Evolutionary conservation across 768 basidiomycete species (phyloP).

Genomic region (Collybia sordida): DNA sequence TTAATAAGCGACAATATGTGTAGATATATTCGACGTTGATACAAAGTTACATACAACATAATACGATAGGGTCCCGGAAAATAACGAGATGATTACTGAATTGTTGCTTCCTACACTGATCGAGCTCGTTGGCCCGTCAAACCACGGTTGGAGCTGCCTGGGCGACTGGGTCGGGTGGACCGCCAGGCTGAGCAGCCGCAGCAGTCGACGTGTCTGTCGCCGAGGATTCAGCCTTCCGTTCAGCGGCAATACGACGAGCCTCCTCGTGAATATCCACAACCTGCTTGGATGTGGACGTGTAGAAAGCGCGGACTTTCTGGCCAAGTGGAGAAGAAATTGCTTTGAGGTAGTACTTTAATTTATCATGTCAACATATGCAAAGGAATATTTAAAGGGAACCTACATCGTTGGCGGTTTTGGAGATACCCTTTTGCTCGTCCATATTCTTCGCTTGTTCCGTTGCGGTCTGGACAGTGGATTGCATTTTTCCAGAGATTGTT

Average conservation of each 20-base stretch:
- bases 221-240: slow-evolving; percentile 10
- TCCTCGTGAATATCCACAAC: slow-evolving; percentile 92
- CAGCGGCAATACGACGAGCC: slow-evolving; percentile 74
- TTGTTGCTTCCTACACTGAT: too few relatives aligned
- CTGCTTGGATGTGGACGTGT: slow-evolving; percentile 87
- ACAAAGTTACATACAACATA: too few relatives aligned
- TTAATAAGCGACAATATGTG: too few relatives aligned
- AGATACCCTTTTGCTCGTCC: slow-evolving; percentile 80
- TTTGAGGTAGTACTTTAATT: slow-evolving; percentile 68
- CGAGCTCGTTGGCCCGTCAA: too few relatives aligned
- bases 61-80: too few relatives aligned
- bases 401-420: slow-evolving; percentile 70
- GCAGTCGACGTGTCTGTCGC: background rate
- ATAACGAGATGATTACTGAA: too few relatives aligned
- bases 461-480: slow-evolving; percentile 61
- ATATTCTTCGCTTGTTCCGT: slow-evolving; percentile 68
- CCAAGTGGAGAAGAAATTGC: slow-evolving; percentile 78
- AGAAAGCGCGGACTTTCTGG: slow-evolving; percentile 75
- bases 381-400: slow-evolving; percentile 12
- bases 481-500: slow-evolving; percentile 76
- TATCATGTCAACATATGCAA: slow-evolving; percentile 4
- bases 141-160: background rate
- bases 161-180: background rate
- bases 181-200: background rate
- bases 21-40: too few relatives aligned